phyloP scores from a whole-genome alignment of 2,329 filamentous ascomycete genomes.

The Fusarium penzigii region DNA sequence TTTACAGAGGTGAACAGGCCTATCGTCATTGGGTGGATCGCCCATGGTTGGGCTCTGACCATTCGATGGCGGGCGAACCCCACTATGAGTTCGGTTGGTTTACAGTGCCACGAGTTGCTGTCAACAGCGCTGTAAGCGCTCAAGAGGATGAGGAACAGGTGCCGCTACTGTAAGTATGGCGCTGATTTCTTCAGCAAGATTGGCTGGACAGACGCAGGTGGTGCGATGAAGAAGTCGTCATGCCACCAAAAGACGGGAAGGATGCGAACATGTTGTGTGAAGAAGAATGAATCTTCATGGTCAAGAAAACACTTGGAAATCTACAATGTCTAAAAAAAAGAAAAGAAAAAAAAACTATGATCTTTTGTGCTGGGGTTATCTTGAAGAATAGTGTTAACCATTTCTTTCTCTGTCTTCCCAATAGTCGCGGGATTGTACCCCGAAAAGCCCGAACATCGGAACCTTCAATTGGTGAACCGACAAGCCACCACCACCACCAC shows the following conservation, averaged over 20 bases:
- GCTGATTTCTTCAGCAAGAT: not conserved
- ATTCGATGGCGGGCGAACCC: not conserved
- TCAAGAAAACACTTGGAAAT: too few relatives aligned
- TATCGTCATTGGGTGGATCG: constrained; percentile 10
- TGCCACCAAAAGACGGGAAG: constrained; percentile 4
- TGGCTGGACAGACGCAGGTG: constrained; percentile 1
- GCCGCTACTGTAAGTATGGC: not conserved
- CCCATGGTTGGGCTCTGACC: not conserved
- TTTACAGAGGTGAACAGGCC: constrained; percentile 18
- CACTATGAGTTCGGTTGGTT: not conserved
- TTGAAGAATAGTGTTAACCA: not conserved
- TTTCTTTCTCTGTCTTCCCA: not conserved
- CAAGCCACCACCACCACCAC: too few relatives aligned
- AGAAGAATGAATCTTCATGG: too few relatives aligned
- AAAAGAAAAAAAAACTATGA: not conserved
- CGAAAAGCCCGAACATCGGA: not conserved
- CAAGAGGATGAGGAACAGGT: not conserved
- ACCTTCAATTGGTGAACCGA: not conserved
- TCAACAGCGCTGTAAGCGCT: not conserved
- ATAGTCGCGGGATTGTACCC: not conserved
- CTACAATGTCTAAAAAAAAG: not conserved
- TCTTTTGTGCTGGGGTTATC: not conserved
- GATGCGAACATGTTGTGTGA: too few relatives aligned
- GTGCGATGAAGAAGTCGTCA: constrained; percentile 1
- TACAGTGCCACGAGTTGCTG: not conserved